Percentiles rank a stretch among this genome's conserved stretches.
Conservation (phyloP, 805 yeast genomes). For the Tetrapisispora phaffii region DNA sequence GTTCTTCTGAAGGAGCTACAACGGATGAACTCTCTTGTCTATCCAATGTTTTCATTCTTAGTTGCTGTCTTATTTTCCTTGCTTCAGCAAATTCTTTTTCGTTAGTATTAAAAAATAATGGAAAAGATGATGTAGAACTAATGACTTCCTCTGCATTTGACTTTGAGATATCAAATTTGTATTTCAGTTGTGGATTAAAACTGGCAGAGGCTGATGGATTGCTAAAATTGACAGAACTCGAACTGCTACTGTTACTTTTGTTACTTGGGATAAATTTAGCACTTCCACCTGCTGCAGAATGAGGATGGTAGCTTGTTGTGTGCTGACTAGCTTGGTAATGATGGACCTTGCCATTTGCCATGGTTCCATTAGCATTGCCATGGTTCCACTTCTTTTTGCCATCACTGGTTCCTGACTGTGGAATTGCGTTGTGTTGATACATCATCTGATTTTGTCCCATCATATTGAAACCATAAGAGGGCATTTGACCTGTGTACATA, state of each 20-base stretch:
- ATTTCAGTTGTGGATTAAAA: constrained; percentile 8
- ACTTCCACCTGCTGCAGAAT: neutral
- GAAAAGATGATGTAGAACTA: constrained; percentile 13
- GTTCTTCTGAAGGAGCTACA: neutral
- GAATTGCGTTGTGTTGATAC: constrained; percentile 14
- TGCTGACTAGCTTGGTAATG: constrained; percentile 12
- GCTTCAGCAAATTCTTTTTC: constrained; percentile 26
- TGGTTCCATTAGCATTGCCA: constrained; percentile 2
- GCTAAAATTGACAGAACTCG: neutral
- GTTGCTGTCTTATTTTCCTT: constrained; percentile 17
- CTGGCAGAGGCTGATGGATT: neutral
- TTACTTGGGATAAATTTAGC: neutral
- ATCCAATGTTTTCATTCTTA: constrained; percentile 10
- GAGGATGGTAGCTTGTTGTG: constrained; percentile 7
- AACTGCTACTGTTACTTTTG: neutral
- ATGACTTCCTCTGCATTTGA: constrained; percentile 2
- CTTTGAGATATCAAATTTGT: constrained; percentile 21
- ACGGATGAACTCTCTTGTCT: neutral
- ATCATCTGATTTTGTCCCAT: constrained; percentile 24
- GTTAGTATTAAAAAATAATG: constrained; percentile 24
- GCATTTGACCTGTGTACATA: constrained; percentile 21
- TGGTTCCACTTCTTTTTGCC: constrained; percentile 21
- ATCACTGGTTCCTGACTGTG: constrained; percentile 9
- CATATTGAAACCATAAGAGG: constrained; percentile 21
- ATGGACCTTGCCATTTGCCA: constrained; percentile 5